Evolutionary conservation across 768 basidiomycete genomes (phyloP).

Genomic region (Pleurotus salmoneostramineus): DNA sequence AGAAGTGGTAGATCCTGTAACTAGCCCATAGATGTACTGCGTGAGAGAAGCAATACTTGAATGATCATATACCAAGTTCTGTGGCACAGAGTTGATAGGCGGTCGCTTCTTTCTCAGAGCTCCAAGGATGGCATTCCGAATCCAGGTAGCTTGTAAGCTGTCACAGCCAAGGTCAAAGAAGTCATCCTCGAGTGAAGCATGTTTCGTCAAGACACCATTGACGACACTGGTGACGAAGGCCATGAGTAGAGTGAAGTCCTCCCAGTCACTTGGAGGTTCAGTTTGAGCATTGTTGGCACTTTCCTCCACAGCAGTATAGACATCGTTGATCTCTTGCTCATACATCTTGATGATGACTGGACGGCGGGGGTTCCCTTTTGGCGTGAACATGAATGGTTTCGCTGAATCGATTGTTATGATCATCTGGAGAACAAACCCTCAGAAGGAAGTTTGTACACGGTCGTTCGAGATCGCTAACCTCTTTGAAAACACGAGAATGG

Average conservation of each 20-base stretch:
- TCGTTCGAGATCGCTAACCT: not conserved
- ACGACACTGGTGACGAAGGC: slow-evolving; percentile 25
- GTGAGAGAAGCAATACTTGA: not conserved
- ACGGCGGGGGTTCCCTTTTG: slow-evolving; percentile 35
- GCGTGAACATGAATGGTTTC: slow-evolving; percentile 2
- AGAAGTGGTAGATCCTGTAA: slow-evolving; percentile 14
- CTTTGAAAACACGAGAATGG: slow-evolving; percentile 18
- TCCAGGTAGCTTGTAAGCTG: slow-evolving; percentile 22
- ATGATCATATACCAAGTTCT: slow-evolving; percentile 12
- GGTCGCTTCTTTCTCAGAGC: slow-evolving; percentile 9
- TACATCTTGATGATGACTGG: slow-evolving; percentile 29
- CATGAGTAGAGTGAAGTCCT: slow-evolving; percentile 13
- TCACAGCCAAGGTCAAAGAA: slow-evolving; percentile 29
- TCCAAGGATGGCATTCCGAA: slow-evolving; percentile 17
- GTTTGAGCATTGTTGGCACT: slow-evolving; percentile 5
- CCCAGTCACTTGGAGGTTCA: slow-evolving; percentile 8
- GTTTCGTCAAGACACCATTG: slow-evolving; percentile 17
- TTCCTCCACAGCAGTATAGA: slow-evolving; percentile 18
- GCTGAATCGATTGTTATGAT: slow-evolving; percentile 36
- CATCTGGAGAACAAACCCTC: not conserved
- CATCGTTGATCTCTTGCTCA: slow-evolving; percentile 32
- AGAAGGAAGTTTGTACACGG: not conserved
- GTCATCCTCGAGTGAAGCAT: slow-evolving; percentile 20
- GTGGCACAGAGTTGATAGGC: slow-evolving; percentile 15
- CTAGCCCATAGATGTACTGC: not conserved